Base-by-base conservation (phyloP, 108 stramenopile species). In the Parmales sp. region DNA sequence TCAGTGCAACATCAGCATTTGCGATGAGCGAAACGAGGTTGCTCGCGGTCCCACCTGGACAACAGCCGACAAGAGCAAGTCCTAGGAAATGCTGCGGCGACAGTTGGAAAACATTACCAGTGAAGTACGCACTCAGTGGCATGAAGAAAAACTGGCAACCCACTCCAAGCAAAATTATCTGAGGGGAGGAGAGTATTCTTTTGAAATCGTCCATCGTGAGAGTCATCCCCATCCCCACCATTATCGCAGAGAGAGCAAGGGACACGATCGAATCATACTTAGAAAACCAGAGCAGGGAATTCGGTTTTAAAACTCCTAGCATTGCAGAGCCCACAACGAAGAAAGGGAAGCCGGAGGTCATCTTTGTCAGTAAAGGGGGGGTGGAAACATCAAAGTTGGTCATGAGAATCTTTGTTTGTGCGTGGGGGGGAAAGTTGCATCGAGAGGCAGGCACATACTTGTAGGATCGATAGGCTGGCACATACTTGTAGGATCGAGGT, bases 171-270 rank as follows among this genome's bases (percentile, higher is more conserved):
- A 89, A 80, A n/a, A 97, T 86, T 4, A 87, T 80, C 2, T 44
- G 45, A 11, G 72, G 79, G 2, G 65, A 26, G 28, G 50, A 64
- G 19, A 90, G 49, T 9, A 95, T 86, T 18, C 68, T 69, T 16
- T 72, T 71, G 69, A 95, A 97, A 71, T 95, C 94, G 20, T 88
- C 78, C 65, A 81, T 79, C 73, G 83, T 80, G 36, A 97, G 74
- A 0, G 96, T 95, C 86, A 95, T 90, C 5, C 96, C 96, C 54
- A 92, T 95, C 39, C 83, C 90, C 11, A 86, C 69, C 91, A 95
- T 93, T 69, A 37, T 36, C 11, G 0, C 1, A 8, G 41, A 64
- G 19, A 85, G 83, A 50, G 73, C 76, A n/a, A 87, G 83, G 65
- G 89, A 48, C 85, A 92, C 88, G 60, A 71, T 37, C 0, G 81